Conservation (phyloP, 352 stramenopile genomes). For the Phytophthora palmivora region DNA sequence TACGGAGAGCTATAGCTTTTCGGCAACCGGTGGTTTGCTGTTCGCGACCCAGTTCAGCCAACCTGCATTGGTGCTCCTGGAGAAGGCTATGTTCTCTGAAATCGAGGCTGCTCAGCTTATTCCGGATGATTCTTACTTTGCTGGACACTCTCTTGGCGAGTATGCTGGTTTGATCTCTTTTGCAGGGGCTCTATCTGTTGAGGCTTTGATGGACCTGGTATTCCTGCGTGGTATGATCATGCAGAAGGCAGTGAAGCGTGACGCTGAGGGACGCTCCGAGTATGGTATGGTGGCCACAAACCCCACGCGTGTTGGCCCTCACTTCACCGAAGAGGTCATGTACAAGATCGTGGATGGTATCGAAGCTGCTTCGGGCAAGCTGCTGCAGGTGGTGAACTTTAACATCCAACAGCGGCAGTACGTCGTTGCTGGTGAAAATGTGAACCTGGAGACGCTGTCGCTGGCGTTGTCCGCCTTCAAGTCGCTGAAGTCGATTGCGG, state of each 20-base stretch:
- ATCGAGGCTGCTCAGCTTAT: slow-evolving; percentile 77
- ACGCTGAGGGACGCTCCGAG: slow-evolving; percentile 73
- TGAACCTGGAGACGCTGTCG: slow-evolving; percentile 84
- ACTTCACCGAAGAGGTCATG: slow-evolving; percentile 78
- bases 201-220: slow-evolving; percentile 83
- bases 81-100: slow-evolving; percentile 89
- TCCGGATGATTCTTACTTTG: slow-evolving; percentile 76
- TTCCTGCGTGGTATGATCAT: slow-evolving; percentile 83
- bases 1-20: slow-evolving; percentile 89
- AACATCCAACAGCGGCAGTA: slow-evolving; percentile 89
- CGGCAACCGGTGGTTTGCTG: slow-evolving; percentile 71
- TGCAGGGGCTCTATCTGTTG: slow-evolving; percentile 68
- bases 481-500: slow-evolving; percentile 54
- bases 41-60: slow-evolving; percentile 91
- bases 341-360: slow-evolving; percentile 79
- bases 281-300: slow-evolving; percentile 91
- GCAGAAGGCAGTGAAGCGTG: slow-evolving; percentile 66
- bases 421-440: slow-evolving; percentile 83
- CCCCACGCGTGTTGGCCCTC: slow-evolving; percentile 70
- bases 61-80: slow-evolving; percentile 79
- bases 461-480: slow-evolving; percentile 61
- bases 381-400: slow-evolving; percentile 91
- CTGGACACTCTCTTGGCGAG: slow-evolving; percentile 89
- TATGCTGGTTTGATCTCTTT: slow-evolving; percentile 87
- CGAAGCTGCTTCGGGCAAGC: slow-evolving; percentile 59